Evolutionary conservation across 345 rosid genomes (phyloP), one percentile per base, ranked within the genome.

Genomic region (Aquilaria sinensis): DNA sequence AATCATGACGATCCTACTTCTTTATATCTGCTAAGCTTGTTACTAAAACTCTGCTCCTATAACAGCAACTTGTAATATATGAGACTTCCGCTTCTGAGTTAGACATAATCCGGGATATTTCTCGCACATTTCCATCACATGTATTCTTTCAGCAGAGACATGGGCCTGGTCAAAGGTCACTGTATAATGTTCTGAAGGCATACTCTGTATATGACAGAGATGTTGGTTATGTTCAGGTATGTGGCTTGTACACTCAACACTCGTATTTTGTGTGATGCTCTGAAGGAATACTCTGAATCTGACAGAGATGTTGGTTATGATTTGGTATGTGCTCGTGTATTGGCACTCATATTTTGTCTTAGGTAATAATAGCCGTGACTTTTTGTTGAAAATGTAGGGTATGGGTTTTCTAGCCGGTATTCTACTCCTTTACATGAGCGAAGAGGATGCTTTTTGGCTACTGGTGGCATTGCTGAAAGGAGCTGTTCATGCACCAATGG

Each of bases 101-200:
- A 55, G 98, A 93, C 70, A 93, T 88, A 70, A 93, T 93, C 67
- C 76, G 97, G 13, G 98, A 93, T 76, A 93, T 93, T 68, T 86
- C 96, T 10, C 94, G 98, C 37, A 90, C 98, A 46, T 93, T 88
- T 43, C 97, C 97, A 48, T 86, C 97, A 10, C 98, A 93, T 78
- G 92, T 93, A 70, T 93, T 93, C 86, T 93, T 90, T 76, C 96
- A 83, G 80, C 96, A 88, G 87, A 88, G 97, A 78, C 98, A 93
- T 64, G 98, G 98, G 67, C 98, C 98, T 51, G 97, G 96, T 64
- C 98, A 90, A 67, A 88, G 97, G 85, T 93, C 98, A 46, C 83
- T 93, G 14, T 88, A 90, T 79, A 93, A 88, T 86, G 97, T 93
- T 67, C 64, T 94, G 60, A 94, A 90, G 83, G 99, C 99, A 12